Evolutionary conservation across 2,329 filamentous ascomycete genomes (phyloP).

Genomic region (Mycosphaerella sp.): DNA sequence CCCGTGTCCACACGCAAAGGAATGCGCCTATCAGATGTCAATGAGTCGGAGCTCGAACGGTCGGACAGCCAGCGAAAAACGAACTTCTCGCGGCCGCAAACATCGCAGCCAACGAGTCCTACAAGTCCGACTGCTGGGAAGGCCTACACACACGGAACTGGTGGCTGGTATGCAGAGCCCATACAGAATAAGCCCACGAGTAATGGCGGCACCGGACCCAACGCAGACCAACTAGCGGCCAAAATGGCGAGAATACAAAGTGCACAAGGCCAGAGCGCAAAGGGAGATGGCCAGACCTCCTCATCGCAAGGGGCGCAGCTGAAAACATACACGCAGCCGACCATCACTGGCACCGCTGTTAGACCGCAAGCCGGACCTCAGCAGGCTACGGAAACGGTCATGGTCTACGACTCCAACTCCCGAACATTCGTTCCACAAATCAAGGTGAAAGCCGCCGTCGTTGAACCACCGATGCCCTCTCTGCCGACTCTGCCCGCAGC

Average conservation of each 20-base stretch:
- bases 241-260: constrained; percentile 22
- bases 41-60: constrained; percentile 35
- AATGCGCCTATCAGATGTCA: constrained; percentile 39
- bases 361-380: constrained; percentile 4
- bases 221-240: constrained; percentile 14
- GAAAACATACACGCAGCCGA: constrained; percentile 6
- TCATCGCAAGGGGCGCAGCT: constrained; percentile 16
- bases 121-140: constrained; percentile 19
- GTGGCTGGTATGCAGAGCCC: constrained; percentile 56
- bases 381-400: constrained; percentile 26
- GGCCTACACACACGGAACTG: constrained; percentile 32
- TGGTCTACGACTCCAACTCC: constrained; percentile 31
- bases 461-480: constrained; percentile 16
- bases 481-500: constrained; percentile 12
- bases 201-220: constrained; percentile 7
- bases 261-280: constrained; percentile 19
- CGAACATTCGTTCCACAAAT: constrained; percentile 28
- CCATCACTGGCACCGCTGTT: constrained; percentile 10
- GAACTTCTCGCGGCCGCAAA: constrained; percentile 53
- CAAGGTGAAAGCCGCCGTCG: constrained; percentile 15
- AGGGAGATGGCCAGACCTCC: constrained; percentile 12
- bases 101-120: constrained; percentile 35
- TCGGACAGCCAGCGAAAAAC: constrained; percentile 39
- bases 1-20: constrained; percentile 18
- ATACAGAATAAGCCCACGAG: constrained; percentile 32